phyloP scores from a whole-genome alignment of 139 green algal species.

The Yamagishiella unicocca region DNA sequence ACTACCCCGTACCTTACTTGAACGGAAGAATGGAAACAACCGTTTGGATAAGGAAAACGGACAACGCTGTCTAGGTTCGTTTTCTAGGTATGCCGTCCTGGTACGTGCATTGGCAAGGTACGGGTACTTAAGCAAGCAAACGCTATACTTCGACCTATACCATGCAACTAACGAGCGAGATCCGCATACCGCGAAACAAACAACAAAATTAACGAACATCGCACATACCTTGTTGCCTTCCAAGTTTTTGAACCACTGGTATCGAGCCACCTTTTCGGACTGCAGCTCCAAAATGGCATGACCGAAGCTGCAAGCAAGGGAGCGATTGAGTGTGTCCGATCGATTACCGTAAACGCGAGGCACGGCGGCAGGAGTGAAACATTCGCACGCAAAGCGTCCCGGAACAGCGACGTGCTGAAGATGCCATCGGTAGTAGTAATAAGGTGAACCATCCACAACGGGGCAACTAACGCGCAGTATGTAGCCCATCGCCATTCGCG shows the following conservation, averaged over 20 bases:
- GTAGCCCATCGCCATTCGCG: neutral
- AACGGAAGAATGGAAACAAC: no score
- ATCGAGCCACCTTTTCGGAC: slow-evolving; percentile 58
- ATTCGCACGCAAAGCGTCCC: no score
- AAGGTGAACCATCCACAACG: neutral
- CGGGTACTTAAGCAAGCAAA: no score
- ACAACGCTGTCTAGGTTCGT: no score
- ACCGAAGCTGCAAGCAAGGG: slow-evolving; percentile 61
- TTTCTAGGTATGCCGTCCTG: no score
- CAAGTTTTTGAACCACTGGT: slow-evolving; percentile 44
- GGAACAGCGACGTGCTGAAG: no score
- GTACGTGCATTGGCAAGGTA: no score
- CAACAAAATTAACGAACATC: neutral
- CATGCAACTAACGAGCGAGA: neutral
- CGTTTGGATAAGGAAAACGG: no score
- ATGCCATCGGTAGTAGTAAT: neutral
- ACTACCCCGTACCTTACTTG: no score
- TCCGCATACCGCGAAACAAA: neutral
- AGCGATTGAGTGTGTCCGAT: neutral
- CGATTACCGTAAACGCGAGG: neutral
- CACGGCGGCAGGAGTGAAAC: neutral
- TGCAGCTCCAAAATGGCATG: slow-evolving; percentile 73
- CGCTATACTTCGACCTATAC: neutral
- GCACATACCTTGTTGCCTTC: slow-evolving; percentile 2
- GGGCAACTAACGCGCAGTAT: neutral